phyloP scores from a whole-genome alignment of 768 basidiomycete genomes.

The Omphalotus guepiniiformis region DNA sequence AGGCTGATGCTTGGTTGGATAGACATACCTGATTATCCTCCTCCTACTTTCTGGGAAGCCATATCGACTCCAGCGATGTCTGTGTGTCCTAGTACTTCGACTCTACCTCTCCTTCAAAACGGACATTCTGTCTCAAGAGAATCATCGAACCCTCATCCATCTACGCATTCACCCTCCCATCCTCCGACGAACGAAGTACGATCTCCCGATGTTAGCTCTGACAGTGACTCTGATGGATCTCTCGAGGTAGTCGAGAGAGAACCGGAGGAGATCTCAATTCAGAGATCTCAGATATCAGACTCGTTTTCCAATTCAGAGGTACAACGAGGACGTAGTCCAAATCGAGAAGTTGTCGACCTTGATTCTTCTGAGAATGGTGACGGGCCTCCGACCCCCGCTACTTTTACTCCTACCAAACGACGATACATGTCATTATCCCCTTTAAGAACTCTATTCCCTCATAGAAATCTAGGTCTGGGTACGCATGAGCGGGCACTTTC shows the following conservation, averaged over 20 bases:
- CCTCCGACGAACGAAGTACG: constrained; percentile 6
- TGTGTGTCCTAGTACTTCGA: constrained; percentile 36
- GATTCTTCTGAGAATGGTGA: constrained; percentile 27
- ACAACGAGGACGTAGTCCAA: too few relatives aligned
- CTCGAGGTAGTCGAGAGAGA: constrained; percentile 50
- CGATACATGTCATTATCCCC: constrained; percentile 42
- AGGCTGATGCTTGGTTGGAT: constrained; percentile 23
- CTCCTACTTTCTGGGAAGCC: constrained; percentile 74
- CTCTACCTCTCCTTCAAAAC: constrained; percentile 15
- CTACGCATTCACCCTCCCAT: constrained; percentile 10
- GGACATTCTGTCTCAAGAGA: too few relatives aligned
- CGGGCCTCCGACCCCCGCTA: constrained; percentile 12
- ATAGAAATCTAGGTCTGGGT: constrained; percentile 34
- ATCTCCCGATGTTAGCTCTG: constrained; percentile 18
- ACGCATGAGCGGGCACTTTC: constrained; percentile 36
- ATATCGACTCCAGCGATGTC: constrained; percentile 42
- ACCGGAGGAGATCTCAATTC: constrained; percentile 38
- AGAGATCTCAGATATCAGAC: constrained; percentile 17
- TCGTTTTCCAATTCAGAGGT: constrained; percentile 2
- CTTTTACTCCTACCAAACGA: constrained; percentile 23
- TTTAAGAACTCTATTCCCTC: constrained; percentile 42
- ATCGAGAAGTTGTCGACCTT: too few relatives aligned
- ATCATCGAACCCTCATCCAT: too few relatives aligned
- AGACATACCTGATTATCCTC: constrained; percentile 58
- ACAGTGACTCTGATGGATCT: constrained; percentile 46